Conservation (phyloP, 2,329 filamentous ascomycete species). For the Fusarium camptoceras region DNA sequence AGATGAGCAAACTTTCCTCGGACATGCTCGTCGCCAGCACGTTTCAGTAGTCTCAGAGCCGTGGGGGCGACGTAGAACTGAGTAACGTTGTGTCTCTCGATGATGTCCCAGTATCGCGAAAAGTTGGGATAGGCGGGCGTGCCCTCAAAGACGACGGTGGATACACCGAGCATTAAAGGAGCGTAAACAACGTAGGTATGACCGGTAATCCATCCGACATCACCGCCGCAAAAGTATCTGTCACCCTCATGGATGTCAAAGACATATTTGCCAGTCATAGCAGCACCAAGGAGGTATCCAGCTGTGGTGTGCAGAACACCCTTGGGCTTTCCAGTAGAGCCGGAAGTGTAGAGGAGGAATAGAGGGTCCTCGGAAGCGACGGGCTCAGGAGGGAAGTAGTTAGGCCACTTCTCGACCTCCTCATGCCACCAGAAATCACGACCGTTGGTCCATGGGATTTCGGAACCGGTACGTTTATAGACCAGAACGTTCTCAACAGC, state of each 20-base stretch:
- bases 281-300: conserved; percentile 94
- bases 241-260: conserved; percentile 97
- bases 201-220: conserved; percentile 98
- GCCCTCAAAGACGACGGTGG: conserved; percentile 97
- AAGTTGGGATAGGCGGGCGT: conserved; percentile 98
- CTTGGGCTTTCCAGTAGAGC: conserved; percentile 98
- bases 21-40: conserved; percentile 92
- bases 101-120: conserved; percentile 98
- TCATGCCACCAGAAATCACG: conserved; percentile 99
- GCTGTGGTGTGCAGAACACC: conserved; percentile 98
- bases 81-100: conserved; percentile 92
- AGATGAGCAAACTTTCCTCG: conserved; percentile 90
- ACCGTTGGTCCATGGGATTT: conserved; percentile 89
- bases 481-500: conserved; percentile 88
- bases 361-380: conserved; percentile 96
- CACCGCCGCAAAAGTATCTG: conserved; percentile 96
- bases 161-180: conserved; percentile 89
- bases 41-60: conserved; percentile 91
- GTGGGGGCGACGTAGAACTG: conserved; percentile 99
- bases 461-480: conserved; percentile 93
- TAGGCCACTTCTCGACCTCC: conserved; percentile 95
- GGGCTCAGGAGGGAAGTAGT: conserved; percentile 87
- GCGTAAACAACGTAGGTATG: conserved; percentile 99
- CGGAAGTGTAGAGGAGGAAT: conserved; percentile 97
- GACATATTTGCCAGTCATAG: conserved; percentile 96